Conservation (phyloP, 768 basidiomycete species). For the Gymnopilus junonius region DNA sequence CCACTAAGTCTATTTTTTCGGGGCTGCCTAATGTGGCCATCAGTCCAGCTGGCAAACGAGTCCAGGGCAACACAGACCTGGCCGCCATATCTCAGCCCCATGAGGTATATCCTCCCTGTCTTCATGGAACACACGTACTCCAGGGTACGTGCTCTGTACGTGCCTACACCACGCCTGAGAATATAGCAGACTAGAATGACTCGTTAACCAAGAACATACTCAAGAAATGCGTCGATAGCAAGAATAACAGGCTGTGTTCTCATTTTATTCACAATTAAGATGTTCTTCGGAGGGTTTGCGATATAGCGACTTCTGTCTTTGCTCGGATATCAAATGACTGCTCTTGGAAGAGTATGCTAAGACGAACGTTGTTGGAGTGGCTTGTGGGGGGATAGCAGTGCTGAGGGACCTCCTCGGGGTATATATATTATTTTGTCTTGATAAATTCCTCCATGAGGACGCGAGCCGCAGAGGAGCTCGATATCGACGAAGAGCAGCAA, state of each 20-base stretch:
- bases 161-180: constrained; percentile 44
- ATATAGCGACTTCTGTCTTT: constrained; percentile 42
- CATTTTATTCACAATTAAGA: constrained; percentile 82
- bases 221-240: constrained; percentile 75
- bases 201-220: constrained; percentile 44
- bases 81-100: constrained; percentile 68
- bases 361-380: constrained; percentile 37
- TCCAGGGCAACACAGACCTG: constrained; percentile 43
- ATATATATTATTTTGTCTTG: neutral
- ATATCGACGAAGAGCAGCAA: constrained; percentile 19
- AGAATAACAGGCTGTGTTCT: constrained; percentile 78
- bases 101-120: constrained; percentile 68
- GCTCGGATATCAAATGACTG: constrained; percentile 30
- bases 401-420: constrained; percentile 12
- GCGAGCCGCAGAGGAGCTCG: neutral
- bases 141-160: constrained; percentile 59
- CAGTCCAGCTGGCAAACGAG: neutral
- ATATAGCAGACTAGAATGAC: neutral
- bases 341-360: constrained; percentile 4
- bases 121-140: constrained; percentile 68
- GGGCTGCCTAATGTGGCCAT: constrained; percentile 46
- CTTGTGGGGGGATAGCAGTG: constrained; percentile 18
- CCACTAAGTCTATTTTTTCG: constrained; percentile 79
- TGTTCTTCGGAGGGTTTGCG: constrained; percentile 55
- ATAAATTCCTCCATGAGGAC: neutral